phyloP scores from a whole-genome alignment of 2,329 filamentous ascomycete genomes.

The Neocatenulostroma microsporum region DNA sequence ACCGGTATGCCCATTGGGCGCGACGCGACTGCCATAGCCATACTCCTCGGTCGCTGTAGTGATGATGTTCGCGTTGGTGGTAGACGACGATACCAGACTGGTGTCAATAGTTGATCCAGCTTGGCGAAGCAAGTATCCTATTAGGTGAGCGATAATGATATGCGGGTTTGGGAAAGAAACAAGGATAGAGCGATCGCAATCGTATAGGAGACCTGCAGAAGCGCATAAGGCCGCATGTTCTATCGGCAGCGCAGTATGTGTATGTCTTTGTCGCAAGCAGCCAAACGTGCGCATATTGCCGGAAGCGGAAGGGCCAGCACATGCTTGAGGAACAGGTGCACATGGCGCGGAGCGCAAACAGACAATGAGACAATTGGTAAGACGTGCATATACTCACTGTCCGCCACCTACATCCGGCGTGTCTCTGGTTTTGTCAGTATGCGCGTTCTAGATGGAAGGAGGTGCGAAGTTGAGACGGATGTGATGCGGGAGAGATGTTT shows the following conservation, averaged over 20 bases:
- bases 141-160: neutral
- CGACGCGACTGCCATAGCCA: conserved; percentile 18
- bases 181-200: too few species aligned
- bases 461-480: conserved; percentile 2
- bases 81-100: conserved; percentile 25
- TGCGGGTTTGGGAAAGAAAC: neutral
- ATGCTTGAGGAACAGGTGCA: conserved; percentile 6
- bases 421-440: conserved; percentile 4
- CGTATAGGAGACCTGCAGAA: too few species aligned
- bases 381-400: conserved; percentile 6
- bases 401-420: neutral
- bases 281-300: conserved; percentile 16
- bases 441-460: neutral
- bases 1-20: conserved; percentile 17
- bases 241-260: too few species aligned
- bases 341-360: conserved; percentile 10
- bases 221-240: too few species aligned
- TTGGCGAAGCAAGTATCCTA: too few species aligned
- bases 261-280: conserved; percentile 17
- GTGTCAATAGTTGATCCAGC: conserved; percentile 24
- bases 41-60: conserved; percentile 9
- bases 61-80: conserved; percentile 16
- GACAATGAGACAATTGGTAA: conserved; percentile 15
- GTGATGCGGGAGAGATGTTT: neutral
- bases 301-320: conserved; percentile 18